Conservation (phyloP, 306 rosid genomes). For the Purshia tridentata region DNA sequence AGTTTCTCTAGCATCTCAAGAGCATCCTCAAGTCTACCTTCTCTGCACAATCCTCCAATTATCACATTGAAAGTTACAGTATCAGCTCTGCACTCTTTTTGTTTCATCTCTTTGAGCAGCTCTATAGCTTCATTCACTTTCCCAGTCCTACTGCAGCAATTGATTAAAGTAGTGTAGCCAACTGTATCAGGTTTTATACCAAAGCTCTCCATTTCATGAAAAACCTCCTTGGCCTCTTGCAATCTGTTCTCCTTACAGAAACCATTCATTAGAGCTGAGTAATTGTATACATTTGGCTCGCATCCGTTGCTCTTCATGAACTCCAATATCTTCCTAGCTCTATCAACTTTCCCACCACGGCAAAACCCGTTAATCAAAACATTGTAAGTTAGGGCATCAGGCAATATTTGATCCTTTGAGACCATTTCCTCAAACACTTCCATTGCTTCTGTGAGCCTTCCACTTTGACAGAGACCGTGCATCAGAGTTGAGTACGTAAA, state of each 20-base stretch:
- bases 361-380: constrained; percentile 75
- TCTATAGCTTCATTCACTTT: constrained; percentile 55
- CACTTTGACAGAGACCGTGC: constrained; percentile 67
- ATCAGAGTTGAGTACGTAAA: constrained; percentile 82
- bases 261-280: constrained; percentile 69
- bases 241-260: constrained; percentile 54
- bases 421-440: constrained; percentile 81
- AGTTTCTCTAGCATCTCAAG: constrained; percentile 65
- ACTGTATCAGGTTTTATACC: constrained; percentile 68
- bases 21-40: constrained; percentile 63
- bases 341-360: constrained; percentile 54
- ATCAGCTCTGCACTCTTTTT: constrained; percentile 53
- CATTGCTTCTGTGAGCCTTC: constrained; percentile 73
- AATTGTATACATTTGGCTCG: constrained; percentile 64
- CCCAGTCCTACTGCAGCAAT: constrained; percentile 59
- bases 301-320: constrained; percentile 86
- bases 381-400: constrained; percentile 76
- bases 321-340: constrained; percentile 59
- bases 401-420: constrained; percentile 55
- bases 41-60: constrained; percentile 76
- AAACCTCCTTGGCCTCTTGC: constrained; percentile 56
- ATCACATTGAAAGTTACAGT: constrained; percentile 67
- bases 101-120: constrained; percentile 74
- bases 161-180: constrained; percentile 64
- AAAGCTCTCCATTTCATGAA: constrained; percentile 53